These are phyloP conservation scores for Boletus semigastroideus DNA, from an alignment of 1,284 basidiomycete species.

Conservation along the genomic window DNA sequence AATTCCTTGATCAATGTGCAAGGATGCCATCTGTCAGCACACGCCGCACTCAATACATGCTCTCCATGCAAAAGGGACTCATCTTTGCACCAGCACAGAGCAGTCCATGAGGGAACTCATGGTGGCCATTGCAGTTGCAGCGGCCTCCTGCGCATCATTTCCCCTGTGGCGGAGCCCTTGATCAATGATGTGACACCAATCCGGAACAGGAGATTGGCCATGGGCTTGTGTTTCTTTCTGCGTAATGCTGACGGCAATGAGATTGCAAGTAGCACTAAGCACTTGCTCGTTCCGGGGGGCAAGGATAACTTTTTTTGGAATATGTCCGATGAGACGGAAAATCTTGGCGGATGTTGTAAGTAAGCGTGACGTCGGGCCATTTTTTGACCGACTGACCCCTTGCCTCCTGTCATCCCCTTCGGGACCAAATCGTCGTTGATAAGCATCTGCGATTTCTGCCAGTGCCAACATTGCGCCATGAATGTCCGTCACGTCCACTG, in stretches of 20 bases:
- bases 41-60: conserved; percentile 8
- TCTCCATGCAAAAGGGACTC: conserved; percentile 34
- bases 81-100: conserved; percentile 66
- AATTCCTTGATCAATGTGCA: conserved; percentile 70
- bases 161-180: conserved; percentile 71
- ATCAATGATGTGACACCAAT: conserved; percentile 73
- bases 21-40: conserved; percentile 21
- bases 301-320: conserved; percentile 60
- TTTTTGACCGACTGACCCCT: conserved; percentile 40
- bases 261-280: conserved; percentile 69
- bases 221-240: conserved; percentile 46
- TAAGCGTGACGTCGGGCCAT: neutral
- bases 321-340: conserved; percentile 52
- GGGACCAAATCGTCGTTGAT: conserved; percentile 34
- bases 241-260: conserved; percentile 71
- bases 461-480: conserved; percentile 84
- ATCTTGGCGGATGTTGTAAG: conserved; percentile 40
- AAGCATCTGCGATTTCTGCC: conserved; percentile 64
- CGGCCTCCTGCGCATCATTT: conserved; percentile 69
- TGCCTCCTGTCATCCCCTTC: conserved; percentile 33
- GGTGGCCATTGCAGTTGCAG: conserved; percentile 60
- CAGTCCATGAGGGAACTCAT: conserved; percentile 72
- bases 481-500: conserved; percentile 68
- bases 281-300: conserved; percentile 75
- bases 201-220: conserved; percentile 42